phyloP scores from a whole-genome alignment of 495 filamentous ascomycete genomes.

The Xylaria cubensis region DNA sequence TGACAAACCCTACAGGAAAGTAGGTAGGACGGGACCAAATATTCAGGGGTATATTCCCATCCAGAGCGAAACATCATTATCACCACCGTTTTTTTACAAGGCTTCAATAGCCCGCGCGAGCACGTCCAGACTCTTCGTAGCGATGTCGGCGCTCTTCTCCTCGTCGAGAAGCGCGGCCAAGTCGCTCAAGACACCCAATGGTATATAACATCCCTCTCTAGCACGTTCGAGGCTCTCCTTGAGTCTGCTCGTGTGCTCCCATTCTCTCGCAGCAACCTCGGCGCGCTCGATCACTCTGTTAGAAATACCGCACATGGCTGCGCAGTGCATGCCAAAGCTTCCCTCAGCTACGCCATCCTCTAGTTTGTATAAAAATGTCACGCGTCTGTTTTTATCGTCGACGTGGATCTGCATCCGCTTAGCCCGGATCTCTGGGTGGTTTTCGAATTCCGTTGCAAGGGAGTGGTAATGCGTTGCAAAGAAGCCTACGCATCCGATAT shows the following conservation, averaged over 20 bases:
- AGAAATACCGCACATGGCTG: conserved; percentile 95
- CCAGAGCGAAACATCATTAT: background rate
- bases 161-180: conserved; percentile 79
- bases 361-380: conserved; percentile 96
- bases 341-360: conserved; percentile 96
- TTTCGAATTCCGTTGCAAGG: conserved; percentile 85
- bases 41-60: conserved; percentile 8
- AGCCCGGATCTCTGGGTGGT: conserved; percentile 84
- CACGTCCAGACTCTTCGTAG: conserved; percentile 68
- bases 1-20: background rate
- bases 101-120: conserved; percentile 78
- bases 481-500: conserved; percentile 93
- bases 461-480: conserved; percentile 99
- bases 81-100: conserved; percentile 57
- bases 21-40: background rate
- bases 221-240: conserved; percentile 87
- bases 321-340: conserved; percentile 99
- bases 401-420: conserved; percentile 94
- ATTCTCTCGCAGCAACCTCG: conserved; percentile 87
- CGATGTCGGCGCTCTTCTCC: conserved; percentile 53
- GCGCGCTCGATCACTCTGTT: conserved; percentile 82
- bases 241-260: conserved; percentile 91
- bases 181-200: conserved; percentile 91
- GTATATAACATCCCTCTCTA: conserved; percentile 76
- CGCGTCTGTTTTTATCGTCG: conserved; percentile 78